Evolutionary conservation across 2,329 filamentous ascomycete genomes (phyloP).

Genomic region (Xylariaceae sp.): DNA sequence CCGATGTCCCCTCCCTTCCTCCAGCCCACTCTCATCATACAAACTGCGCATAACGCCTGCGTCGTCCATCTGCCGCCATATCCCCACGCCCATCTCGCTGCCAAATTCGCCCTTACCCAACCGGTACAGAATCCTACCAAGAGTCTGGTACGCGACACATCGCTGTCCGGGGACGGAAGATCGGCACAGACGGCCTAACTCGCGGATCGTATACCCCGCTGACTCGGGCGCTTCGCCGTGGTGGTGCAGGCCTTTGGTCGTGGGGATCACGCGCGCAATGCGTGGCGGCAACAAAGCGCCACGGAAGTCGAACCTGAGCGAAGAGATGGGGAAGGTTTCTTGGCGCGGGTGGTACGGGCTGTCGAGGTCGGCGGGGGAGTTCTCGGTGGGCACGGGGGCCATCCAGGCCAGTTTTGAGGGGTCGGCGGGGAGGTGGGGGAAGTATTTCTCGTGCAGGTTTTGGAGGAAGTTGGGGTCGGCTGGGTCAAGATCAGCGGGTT

Average conservation of each 20-base stretch:
- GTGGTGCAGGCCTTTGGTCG: conserved; percentile 80
- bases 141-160: conserved; percentile 86
- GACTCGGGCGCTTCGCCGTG: conserved; percentile 90
- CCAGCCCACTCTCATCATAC: conserved; percentile 66
- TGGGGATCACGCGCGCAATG: conserved; percentile 68
- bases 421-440: conserved; percentile 80
- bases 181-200: conserved; percentile 75
- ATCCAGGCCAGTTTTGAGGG: conserved; percentile 89
- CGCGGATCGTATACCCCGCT: conserved; percentile 87
- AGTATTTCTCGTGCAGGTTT: conserved; percentile 88
- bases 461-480: conserved; percentile 76
- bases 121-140: conserved; percentile 80
- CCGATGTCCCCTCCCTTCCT: conserved; percentile 64
- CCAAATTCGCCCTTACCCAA: conserved; percentile 72
- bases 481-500: conserved; percentile 73
- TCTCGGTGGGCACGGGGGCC: conserved; percentile 63
- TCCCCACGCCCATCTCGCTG: conserved; percentile 65
- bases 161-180: conserved; percentile 82
- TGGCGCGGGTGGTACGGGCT: conserved; percentile 81
- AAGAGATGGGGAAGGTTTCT: conserved; percentile 65
- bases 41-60: conserved; percentile 74
- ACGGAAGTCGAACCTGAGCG: conserved; percentile 84
- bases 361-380: conserved; percentile 61
- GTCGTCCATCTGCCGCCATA: conserved; percentile 79
- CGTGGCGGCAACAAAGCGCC: conserved; percentile 76